phyloP scores from a whole-genome alignment of 2,329 filamentous ascomycete genomes.

The Eurotiales sp. region DNA sequence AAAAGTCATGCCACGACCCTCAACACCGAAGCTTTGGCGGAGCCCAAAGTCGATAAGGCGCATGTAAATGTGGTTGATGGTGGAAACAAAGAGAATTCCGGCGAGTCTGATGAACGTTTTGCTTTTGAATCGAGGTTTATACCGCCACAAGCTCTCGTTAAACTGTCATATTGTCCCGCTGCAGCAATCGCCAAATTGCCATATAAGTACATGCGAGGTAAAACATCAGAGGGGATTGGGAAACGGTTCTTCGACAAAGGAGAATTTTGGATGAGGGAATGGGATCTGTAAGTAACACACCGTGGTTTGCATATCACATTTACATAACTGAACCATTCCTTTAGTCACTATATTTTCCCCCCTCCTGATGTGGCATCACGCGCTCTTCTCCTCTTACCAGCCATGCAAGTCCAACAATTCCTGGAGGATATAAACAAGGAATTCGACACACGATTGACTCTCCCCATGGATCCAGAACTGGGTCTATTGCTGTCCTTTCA shows the following conservation, averaged over 20 bases:
- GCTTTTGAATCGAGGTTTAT: constrained; percentile 7
- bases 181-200: constrained; percentile 38
- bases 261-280: constrained; percentile 54
- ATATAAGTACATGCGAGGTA: constrained; percentile 38
- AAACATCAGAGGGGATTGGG: constrained; percentile 31
- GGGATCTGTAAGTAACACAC: constrained; percentile 68
- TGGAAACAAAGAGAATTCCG: not conserved
- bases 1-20: not conserved
- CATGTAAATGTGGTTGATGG: not conserved
- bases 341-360: constrained; percentile 65
- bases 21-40: not conserved
- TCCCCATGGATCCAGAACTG: constrained; percentile 54
- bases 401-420: constrained; percentile 61
- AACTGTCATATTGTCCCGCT: constrained; percentile 37
- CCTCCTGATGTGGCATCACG: constrained; percentile 45
- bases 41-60: not conserved
- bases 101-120: constrained; percentile 1
- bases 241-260: constrained; percentile 38
- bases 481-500: constrained; percentile 63
- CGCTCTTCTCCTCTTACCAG: constrained; percentile 65
- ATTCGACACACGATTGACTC: constrained; percentile 50
- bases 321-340: not conserved
- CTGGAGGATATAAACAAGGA: constrained; percentile 60
- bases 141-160: constrained; percentile 7
- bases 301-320: not conserved